phyloP scores from a whole-genome alignment of 2,329 filamentous ascomycete species.

The Paracorniculantispora psalliotae region DNA sequence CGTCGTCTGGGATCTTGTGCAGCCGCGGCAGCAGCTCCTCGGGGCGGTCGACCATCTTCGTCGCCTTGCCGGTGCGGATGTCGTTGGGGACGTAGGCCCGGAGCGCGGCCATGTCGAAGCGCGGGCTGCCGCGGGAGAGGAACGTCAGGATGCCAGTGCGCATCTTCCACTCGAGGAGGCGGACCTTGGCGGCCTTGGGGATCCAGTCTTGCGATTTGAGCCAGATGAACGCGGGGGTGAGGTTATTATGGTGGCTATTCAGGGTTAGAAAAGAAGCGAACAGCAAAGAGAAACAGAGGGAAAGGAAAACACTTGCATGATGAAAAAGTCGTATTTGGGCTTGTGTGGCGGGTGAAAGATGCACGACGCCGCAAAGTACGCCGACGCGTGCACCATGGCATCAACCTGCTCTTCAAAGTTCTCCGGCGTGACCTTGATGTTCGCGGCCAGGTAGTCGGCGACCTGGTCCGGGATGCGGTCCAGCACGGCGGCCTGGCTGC shows the following conservation, averaged over 20 bases:
- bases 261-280: not conserved
- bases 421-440: conserved; percentile 51
- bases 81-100: conserved; percentile 51
- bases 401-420: conserved; percentile 51
- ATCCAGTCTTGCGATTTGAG: conserved; percentile 61
- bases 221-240: conserved; percentile 64
- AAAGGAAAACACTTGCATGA: conserved; percentile 42
- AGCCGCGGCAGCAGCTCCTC: conserved; percentile 45
- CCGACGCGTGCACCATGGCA: conserved; percentile 64
- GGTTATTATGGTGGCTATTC: conserved; percentile 69
- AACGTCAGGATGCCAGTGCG: conserved; percentile 71
- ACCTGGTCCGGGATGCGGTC: conserved; percentile 58
- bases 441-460: conserved; percentile 49
- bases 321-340: conserved; percentile 77
- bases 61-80: conserved; percentile 9
- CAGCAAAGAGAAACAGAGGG: not conserved
- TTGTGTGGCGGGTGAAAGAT: conserved; percentile 60
- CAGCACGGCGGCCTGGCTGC: conserved; percentile 62
- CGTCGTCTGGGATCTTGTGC: conserved; percentile 61
- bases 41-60: conserved; percentile 38
- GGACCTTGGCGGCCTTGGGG: conserved; percentile 53
- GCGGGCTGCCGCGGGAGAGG: conserved; percentile 59
- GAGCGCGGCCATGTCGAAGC: conserved; percentile 56
- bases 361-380: conserved; percentile 46
- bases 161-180: conserved; percentile 78